Percentiles rank a stretch among this genome's conserved stretches.
These are phyloP conservation scores for Dichotomopilus funicola DNA, from an alignment of 2,329 filamentous ascomycete species.

Conservation along the genomic window DNA sequence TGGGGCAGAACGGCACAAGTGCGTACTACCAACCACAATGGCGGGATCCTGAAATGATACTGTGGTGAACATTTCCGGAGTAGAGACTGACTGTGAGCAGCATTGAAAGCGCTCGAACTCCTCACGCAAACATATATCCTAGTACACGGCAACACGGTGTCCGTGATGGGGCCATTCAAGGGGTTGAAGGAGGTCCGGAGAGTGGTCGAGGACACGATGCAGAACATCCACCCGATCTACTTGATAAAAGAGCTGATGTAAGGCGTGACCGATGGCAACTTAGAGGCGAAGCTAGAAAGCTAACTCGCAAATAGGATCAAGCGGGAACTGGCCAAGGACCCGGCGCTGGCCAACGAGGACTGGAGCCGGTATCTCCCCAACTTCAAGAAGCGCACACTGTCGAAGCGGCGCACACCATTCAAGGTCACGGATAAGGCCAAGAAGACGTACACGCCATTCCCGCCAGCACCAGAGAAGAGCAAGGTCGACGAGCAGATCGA, in stretches of 20 bases:
- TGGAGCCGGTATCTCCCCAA: constrained; percentile 97
- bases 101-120: constrained; percentile 83
- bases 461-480: constrained; percentile 94
- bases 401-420: constrained; percentile 72
- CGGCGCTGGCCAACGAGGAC: constrained; percentile 74
- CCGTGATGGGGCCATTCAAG: constrained; percentile 86
- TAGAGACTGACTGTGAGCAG: constrained; percentile 10
- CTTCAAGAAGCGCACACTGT: constrained; percentile 90
- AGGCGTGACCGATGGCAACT: not conserved
- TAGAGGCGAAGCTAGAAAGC: not conserved
- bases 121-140: constrained; percentile 88
- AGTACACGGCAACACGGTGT: constrained; percentile 94
- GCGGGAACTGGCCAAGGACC: constrained; percentile 17
- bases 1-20: constrained; percentile 86
- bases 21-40: not conserved
- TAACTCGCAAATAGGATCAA: constrained; percentile 20
- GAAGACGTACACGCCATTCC: constrained; percentile 96
- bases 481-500: constrained; percentile 98
- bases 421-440: constrained; percentile 89
- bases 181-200: constrained; percentile 86
- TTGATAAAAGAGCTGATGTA: constrained; percentile 31
- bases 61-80: not conserved
- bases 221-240: constrained; percentile 95
- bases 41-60: not conserved
- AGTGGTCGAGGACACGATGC: constrained; percentile 92